Evolutionary conservation across 352 stramenopile species (phyloP), one percentile per base, ranked within the genome.

Genomic region (Phytophthora pinifolia): DNA sequence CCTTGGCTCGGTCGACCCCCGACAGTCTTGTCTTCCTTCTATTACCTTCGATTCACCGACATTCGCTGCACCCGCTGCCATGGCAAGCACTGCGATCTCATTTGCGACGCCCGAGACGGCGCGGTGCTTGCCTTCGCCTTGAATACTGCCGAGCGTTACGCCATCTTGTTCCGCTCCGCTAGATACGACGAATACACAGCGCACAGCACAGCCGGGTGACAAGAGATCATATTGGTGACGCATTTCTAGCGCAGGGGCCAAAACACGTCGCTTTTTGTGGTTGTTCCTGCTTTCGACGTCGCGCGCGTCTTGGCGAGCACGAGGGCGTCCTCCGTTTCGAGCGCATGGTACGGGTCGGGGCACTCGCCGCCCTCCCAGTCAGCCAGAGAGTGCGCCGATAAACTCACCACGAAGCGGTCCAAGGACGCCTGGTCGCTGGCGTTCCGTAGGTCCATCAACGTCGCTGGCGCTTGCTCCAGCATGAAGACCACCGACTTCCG

Each of bases 321-420:
- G 37, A 78, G 72, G 46, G 74, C 70, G 45, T 67, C 67, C 18
- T 90, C 81, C 33, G 77, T 68, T 37, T 94, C 81, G 1, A 90
- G 56, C 17, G 76, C 38, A 56, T 82, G 68, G 62, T 77, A 70
- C 27, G 81, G 79, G 37, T 92, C 80, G 1, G 79, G 80, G 37
- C 79, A 92, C 54, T 94, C 83, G 37, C 78, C 75, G 31, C 77
- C 81, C 58, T 94, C 81, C 50, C 70, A 84, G 35, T 94, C 74
- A 5, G 69, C 67, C 8, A 94, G 63, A 15, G 79, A 81, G 3
- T 63, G 60, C 10, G 54, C 63, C 33, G 73, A 76, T 17, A 78
- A 48, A 42, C 67, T 78, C 20, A 79, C 67, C 8, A 91, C 70
- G 46, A 92, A 92, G 35, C 79, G 74, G 52, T 94, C 76, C 30